Conservation (phyloP, 2,329 filamentous ascomycete genomes). For the Aspergillus bombycis region DNA sequence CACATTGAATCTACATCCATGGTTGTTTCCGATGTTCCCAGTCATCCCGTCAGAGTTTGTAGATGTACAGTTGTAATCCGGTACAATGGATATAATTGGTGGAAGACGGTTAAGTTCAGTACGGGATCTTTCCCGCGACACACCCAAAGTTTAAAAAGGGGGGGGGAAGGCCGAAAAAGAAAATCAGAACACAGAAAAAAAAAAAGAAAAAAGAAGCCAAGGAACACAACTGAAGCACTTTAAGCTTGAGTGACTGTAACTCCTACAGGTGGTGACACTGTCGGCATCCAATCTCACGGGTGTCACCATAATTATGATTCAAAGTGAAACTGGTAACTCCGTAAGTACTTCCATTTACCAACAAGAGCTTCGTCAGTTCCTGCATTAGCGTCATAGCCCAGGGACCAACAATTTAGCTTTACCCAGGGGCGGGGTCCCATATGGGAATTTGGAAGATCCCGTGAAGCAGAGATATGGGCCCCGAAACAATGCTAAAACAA, state of each 20-base stretch:
- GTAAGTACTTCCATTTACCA: constrained; percentile 5
- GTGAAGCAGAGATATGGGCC: not conserved
- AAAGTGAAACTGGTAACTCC: constrained; percentile 15
- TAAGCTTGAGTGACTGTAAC: constrained; percentile 3
- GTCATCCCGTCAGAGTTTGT: not conserved
- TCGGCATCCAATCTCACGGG: not conserved
- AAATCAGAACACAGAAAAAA: not conserved
- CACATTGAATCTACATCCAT: constrained; percentile 2
- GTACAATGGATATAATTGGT: not conserved
- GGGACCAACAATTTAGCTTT: constrained; percentile 18
- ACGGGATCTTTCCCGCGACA: constrained; percentile 4
- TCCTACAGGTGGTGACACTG: not conserved
- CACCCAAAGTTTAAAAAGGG: constrained; percentile 3
- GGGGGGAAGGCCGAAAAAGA: not conserved
- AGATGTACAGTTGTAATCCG: not conserved
- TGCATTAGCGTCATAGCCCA: constrained; percentile 37
- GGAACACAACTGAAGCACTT: not conserved
- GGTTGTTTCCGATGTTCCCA: not conserved
- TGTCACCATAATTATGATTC: constrained; percentile 14
- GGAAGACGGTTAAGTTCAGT: not conserved
- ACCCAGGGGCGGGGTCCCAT: constrained; percentile 4
- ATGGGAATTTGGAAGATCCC: constrained; percentile 4
- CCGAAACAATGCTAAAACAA: constrained; percentile 9
- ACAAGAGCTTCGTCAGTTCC: constrained; percentile 33
- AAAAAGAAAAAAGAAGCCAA: not conserved